These are phyloP conservation scores for Rhizopogon vesiculosus DNA, from an alignment of 768 basidiomycete species.

Conservation along the genomic window DNA sequence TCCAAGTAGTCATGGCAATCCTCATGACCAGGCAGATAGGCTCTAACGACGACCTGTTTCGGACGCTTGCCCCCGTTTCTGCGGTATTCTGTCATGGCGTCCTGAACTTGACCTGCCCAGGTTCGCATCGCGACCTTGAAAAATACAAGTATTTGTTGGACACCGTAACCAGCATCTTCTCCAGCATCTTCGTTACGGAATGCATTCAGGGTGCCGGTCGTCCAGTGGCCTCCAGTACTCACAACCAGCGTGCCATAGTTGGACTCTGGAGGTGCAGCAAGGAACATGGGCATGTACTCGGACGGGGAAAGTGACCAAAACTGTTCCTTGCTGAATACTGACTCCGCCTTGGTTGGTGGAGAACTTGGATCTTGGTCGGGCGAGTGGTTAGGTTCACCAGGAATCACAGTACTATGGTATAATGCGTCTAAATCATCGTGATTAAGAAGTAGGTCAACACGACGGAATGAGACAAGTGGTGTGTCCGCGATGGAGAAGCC, in stretches of 20 bases:
- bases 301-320: slow-evolving; percentile 49
- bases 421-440: slow-evolving; percentile 42
- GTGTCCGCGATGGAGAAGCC: slow-evolving; percentile 53
- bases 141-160: slow-evolving; percentile 50
- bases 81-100: slow-evolving; percentile 32
- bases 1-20: slow-evolving; percentile 46
- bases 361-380: slow-evolving; percentile 9
- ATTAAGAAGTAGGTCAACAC: slow-evolving; percentile 55
- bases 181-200: slow-evolving; percentile 29
- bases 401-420: slow-evolving; percentile 27
- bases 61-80: slow-evolving; percentile 19
- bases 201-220: slow-evolving; percentile 46
- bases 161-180: slow-evolving; percentile 38
- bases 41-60: slow-evolving; percentile 49
- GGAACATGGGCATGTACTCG: slow-evolving; percentile 50
- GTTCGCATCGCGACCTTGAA: slow-evolving; percentile 51
- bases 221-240: slow-evolving; percentile 70
- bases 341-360: slow-evolving; percentile 24
- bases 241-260: slow-evolving; percentile 61
- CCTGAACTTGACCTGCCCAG: slow-evolving; percentile 53
- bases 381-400: slow-evolving; percentile 10
- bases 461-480: slow-evolving; percentile 61
- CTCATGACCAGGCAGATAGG: slow-evolving; percentile 65
- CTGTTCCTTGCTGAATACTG: slow-evolving; percentile 52
- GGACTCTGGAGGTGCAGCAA: slow-evolving; percentile 36